Conservation (phyloP, 495 filamentous ascomycete genomes). For the Usnea hakonensis region DNA sequence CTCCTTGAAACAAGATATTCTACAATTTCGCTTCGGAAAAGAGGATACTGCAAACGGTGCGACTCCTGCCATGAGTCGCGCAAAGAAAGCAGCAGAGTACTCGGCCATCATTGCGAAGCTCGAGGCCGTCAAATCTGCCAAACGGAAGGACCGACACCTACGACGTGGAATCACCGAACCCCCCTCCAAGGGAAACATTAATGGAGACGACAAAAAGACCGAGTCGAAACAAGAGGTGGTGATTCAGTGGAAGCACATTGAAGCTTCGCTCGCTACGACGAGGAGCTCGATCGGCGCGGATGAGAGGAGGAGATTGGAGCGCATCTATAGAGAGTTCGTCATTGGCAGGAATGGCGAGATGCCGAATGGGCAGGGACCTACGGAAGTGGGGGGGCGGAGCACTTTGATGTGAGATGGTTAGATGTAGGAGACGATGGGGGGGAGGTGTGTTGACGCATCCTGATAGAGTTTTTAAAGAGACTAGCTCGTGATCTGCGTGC, state of each 20-base stretch:
- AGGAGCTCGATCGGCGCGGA: constrained; percentile 70
- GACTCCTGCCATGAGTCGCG: constrained; percentile 31
- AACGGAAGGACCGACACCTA: constrained; percentile 47
- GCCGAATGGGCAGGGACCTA: constrained; percentile 80
- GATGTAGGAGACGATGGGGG: not conserved
- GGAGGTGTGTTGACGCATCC: not conserved
- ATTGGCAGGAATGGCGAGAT: constrained; percentile 88
- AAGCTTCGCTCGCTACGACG: constrained; percentile 67
- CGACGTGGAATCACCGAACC: constrained; percentile 22
- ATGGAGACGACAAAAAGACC: constrained; percentile 21
- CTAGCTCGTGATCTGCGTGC: too few relatives aligned
- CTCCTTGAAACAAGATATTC: constrained; percentile 48
- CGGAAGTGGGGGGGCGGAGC: constrained; percentile 83
- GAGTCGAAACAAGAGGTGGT: constrained; percentile 56
- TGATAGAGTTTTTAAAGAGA: not conserved
- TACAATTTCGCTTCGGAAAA: constrained; percentile 75
- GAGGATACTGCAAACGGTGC: constrained; percentile 43
- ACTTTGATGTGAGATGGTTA: constrained; percentile 68
- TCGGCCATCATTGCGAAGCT: constrained; percentile 68
- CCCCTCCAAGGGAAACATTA: constrained; percentile 22
- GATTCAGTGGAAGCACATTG: constrained; percentile 80
- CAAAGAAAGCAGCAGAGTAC: constrained; percentile 55
- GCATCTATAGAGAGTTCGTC: constrained; percentile 88
- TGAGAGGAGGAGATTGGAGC: constrained; percentile 63
- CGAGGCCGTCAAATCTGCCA: constrained; percentile 59